Evolutionary conservation across 768 basidiomycete species (phyloP), one percentile per base, ranked within the genome.

Genomic region (Mycena maculata): DNA sequence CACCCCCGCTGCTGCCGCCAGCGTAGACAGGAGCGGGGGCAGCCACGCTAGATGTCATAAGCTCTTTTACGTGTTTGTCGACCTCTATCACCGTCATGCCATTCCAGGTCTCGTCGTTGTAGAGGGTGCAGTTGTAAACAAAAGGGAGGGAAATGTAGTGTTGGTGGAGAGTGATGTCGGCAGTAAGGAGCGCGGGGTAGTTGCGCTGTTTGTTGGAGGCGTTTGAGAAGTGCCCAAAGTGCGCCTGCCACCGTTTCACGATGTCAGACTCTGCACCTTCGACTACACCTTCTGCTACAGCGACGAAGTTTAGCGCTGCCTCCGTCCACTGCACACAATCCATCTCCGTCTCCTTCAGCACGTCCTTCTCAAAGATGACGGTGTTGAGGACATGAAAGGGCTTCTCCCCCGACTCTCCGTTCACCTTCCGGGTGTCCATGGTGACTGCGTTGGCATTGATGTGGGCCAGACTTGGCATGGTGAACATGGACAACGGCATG

Each of bases 301-400:
- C 20, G 27, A 33, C 25, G 20, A 22, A 33, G 44, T 62, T 62
- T 2, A 15, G 8, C n/a, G 60, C 39, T 6, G 60, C 60, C 15
- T 62, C 60, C 1, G 2, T 7, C 41, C 50, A 62, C 13, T 62
- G 50, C 6, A 16, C 60, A 11, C 52, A 27, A 22, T 62, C 50
- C 39, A 62, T 28, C 1, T 42, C 49, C 0, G 9, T 39, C 30
- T 62, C 60, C n/a, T 18, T 23, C 5, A 30, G n/a, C 9, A 3
- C 3, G 0, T 23, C 9, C 27, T 13, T 20, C 50, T 62, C 50
- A n/a, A 52, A 53, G 3, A 50, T 28, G 13, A 23, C 60, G 15
- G 50, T 31, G 20, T 45, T n/a, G 28, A 62, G 23, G 3, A 62
- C 39, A 16, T 16, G 39, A 5, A 16, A 18, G 4, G 8, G 39